These are phyloP conservation scores for Phaeosphaeria sp. DNA, from an alignment of 2,329 filamentous ascomycete genomes.

Conservation along the genomic window DNA sequence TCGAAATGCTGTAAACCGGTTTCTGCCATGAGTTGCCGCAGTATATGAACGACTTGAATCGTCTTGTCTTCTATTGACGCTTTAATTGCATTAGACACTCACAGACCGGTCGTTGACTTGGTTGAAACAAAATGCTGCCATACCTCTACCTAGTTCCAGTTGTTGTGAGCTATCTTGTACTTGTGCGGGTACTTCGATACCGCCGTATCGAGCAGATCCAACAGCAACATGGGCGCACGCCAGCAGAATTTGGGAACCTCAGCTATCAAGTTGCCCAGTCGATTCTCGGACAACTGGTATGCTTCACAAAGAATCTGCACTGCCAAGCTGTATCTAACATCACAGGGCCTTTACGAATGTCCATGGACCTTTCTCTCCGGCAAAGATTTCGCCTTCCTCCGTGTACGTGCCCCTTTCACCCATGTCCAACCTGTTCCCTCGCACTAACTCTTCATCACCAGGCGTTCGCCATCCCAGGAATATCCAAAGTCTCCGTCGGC, in stretches of 20 bases:
- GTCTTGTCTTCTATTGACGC: not conserved
- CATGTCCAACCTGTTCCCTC: no score
- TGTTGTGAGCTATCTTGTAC: slow-evolving; percentile 5
- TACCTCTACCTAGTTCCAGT: not conserved
- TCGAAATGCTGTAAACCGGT: not conserved
- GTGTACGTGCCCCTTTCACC: not conserved
- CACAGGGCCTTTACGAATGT: slow-evolving; percentile 10
- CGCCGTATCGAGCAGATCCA: slow-evolving; percentile 7
- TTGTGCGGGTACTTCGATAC: slow-evolving; percentile 9
- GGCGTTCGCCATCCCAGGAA: slow-evolving; percentile 15
- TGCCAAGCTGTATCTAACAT: not conserved
- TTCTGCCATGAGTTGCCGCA: not conserved
- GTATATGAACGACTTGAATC: not conserved
- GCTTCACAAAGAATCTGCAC: not conserved
- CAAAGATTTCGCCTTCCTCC: slow-evolving; percentile 14
- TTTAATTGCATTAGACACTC: not conserved
- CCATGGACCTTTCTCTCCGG: slow-evolving; percentile 13
- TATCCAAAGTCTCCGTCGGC: slow-evolving; percentile 13
- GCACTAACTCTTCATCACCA: not conserved
- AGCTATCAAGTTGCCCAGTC: slow-evolving; percentile 11
- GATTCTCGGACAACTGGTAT: not conserved
- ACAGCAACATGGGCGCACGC: slow-evolving; percentile 6
- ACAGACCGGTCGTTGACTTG: not conserved
- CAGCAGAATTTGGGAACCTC: slow-evolving; percentile 4
- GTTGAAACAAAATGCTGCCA: not conserved